phyloP scores from a whole-genome alignment of 352 stramenopile genomes.

The Pythium scleroteichum region DNA sequence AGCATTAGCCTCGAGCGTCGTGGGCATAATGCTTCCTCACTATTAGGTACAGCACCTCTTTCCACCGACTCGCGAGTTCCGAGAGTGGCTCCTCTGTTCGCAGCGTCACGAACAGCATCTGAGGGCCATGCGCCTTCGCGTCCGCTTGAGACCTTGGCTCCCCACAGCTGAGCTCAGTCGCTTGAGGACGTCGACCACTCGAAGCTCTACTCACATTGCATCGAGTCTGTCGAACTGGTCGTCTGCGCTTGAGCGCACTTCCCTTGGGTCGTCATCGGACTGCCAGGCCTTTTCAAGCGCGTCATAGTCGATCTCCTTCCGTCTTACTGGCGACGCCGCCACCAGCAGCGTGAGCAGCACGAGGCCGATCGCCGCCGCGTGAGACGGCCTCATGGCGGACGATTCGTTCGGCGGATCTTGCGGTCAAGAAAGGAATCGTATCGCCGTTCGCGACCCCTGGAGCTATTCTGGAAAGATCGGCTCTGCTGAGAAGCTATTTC shows the following conservation, averaged over 20 bases:
- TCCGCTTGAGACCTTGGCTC: slow-evolving; percentile 35
- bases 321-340: background rate
- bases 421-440: background rate
- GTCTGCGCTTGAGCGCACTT: slow-evolving; percentile 49
- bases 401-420: too few species aligned
- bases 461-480: slow-evolving; percentile 17
- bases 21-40: too few species aligned
- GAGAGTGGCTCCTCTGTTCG: slow-evolving; percentile 31
- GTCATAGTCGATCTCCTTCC: slow-evolving; percentile 56
- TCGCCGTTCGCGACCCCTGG: slow-evolving; percentile 3
- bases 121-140: slow-evolving; percentile 56
- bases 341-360: slow-evolving; percentile 4
- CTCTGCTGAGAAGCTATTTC: slow-evolving; percentile 3
- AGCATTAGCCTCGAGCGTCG: slow-evolving; percentile 5
- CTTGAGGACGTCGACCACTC: too few species aligned
- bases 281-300: slow-evolving; percentile 71
- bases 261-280: slow-evolving; percentile 41
- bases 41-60: slow-evolving; percentile 43
- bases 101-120: slow-evolving; percentile 83
- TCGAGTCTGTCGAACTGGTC: slow-evolving; percentile 53
- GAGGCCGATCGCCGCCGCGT: too few species aligned
- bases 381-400: too few species aligned
- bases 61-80: slow-evolving; percentile 65
- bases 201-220: slow-evolving; percentile 36
- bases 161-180: too few species aligned